These are phyloP conservation scores for Trichophyton benhamiae DNA, from an alignment of 2,329 filamentous ascomycete species.

Conservation along the genomic window DNA sequence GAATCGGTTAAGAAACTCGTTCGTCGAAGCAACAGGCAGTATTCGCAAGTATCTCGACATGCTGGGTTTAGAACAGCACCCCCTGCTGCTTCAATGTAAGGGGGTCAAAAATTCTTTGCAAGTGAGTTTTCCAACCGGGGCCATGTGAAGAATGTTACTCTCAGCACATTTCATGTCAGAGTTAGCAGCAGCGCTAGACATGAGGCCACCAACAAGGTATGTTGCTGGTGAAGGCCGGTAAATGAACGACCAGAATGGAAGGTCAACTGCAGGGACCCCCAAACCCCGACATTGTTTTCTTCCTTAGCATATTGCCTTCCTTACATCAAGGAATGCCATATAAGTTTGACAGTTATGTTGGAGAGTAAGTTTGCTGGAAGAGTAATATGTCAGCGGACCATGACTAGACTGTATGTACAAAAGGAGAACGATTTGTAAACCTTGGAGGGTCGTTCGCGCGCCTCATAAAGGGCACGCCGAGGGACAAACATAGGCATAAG, in stretches of 20 bases:
- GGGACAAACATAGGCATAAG: slow-evolving; percentile 49
- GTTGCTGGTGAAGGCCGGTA: slow-evolving; percentile 55
- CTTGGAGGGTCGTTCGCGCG: slow-evolving; percentile 50
- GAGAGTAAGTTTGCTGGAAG: slow-evolving; percentile 47
- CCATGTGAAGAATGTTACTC: slow-evolving; percentile 23
- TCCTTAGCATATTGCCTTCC: neutral
- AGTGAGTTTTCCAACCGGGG: slow-evolving; percentile 47
- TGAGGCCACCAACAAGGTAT: slow-evolving; percentile 39
- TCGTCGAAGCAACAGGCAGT: slow-evolving; percentile 39
- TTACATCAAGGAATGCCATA: slow-evolving; percentile 47
- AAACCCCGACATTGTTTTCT: slow-evolving; percentile 30
- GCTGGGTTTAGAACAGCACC: slow-evolving; percentile 35
- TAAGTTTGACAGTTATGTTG: slow-evolving; percentile 60
- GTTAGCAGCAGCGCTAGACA: slow-evolving; percentile 23
- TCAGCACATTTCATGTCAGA: slow-evolving; percentile 21
- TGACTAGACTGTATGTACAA: neutral
- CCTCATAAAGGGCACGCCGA: slow-evolving; percentile 47
- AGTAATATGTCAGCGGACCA: neutral
- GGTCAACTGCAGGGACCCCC: slow-evolving; percentile 31
- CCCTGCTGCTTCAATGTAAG: slow-evolving; percentile 26
- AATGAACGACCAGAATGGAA: slow-evolving; percentile 72
- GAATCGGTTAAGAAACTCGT: slow-evolving; percentile 35
- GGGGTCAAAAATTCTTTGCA: slow-evolving; percentile 42
- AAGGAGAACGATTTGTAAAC: slow-evolving; percentile 46
- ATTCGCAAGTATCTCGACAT: slow-evolving; percentile 37